These are phyloP conservation scores for Sphagnurus paluster DNA, from an alignment of 1,284 basidiomycete species.

Conservation along the genomic window DNA sequence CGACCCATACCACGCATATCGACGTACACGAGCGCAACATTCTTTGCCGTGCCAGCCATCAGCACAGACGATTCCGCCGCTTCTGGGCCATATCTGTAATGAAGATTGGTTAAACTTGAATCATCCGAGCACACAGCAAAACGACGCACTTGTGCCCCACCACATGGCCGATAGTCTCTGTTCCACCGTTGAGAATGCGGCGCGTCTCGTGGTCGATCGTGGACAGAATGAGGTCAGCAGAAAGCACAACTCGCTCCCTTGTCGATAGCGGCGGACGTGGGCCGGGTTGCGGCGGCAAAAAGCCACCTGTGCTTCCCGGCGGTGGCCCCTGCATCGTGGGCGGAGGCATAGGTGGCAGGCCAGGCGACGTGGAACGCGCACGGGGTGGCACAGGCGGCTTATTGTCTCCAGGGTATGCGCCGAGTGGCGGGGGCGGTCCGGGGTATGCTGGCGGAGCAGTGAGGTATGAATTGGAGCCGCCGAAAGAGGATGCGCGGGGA, in stretches of 20 bases:
- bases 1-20: conserved; percentile 74
- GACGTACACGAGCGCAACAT: conserved; percentile 76
- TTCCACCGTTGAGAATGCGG: conserved; percentile 59
- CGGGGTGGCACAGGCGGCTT: conserved; percentile 42
- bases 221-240: conserved; percentile 72
- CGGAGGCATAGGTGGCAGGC: conserved; percentile 32
- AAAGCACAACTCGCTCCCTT: conserved; percentile 57
- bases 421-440: conserved; percentile 4
- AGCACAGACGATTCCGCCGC: conserved; percentile 58
- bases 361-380: conserved; percentile 29
- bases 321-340: conserved; percentile 18
- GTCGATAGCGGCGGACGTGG: conserved; percentile 29
- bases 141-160: conserved; percentile 58
- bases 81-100: conserved; percentile 59
- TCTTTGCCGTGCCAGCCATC: conserved; percentile 63
- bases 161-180: conserved; percentile 54
- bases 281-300: conserved; percentile 28
- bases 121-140: conserved; percentile 1
- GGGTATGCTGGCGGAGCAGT: conserved; percentile 22
- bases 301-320: conserved; percentile 6
- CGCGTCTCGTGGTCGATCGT: conserved; percentile 68
- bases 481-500: conserved; percentile 24
- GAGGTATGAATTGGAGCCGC: conserved; percentile 11
- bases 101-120: conserved; percentile 4
- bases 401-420: not conserved